phyloP scores from a whole-genome alignment of 2,329 filamentous ascomycete genomes.

The Neoarthrinium moseri region DNA sequence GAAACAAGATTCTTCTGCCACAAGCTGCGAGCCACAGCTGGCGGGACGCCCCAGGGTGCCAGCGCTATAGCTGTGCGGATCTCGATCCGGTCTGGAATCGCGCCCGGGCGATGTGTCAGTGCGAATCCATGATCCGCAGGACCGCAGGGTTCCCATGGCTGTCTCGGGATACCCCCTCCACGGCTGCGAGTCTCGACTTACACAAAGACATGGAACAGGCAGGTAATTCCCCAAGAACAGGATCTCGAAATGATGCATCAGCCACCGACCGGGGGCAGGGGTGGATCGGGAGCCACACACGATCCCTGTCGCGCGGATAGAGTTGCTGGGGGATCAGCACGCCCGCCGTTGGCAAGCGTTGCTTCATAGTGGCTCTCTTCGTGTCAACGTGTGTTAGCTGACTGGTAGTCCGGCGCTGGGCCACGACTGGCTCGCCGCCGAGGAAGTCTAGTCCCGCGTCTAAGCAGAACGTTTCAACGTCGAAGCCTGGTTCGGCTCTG shows the following conservation, averaged over 20 bases:
- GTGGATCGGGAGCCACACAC: too few relatives aligned
- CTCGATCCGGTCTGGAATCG: constrained; percentile 10
- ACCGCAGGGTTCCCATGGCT: too few relatives aligned
- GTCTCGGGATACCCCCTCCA: too few relatives aligned
- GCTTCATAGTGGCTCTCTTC: too few relatives aligned
- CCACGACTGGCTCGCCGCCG: too few relatives aligned
- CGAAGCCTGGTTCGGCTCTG: background rate
- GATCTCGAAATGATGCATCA: constrained; percentile 1
- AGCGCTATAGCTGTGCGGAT: constrained; percentile 4
- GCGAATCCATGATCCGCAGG: background rate
- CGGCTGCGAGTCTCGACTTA: constrained; percentile 6
- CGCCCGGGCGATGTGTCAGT: background rate
- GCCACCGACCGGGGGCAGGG: constrained; percentile 7
- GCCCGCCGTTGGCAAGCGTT: too few relatives aligned
- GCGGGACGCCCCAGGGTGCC: constrained; percentile 4
- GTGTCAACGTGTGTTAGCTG: too few relatives aligned
- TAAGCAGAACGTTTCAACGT: background rate
- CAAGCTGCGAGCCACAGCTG: background rate
- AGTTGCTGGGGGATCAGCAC: too few relatives aligned
- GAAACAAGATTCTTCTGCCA: constrained; percentile 13
- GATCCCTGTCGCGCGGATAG: too few relatives aligned
- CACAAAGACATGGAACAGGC: constrained; percentile 7
- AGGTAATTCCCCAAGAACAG: background rate
- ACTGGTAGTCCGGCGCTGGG: too few relatives aligned
- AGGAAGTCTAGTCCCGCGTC: background rate